Conservation (phyloP, 2,329 filamentous ascomycete genomes). For the Epichloe bromicola region DNA sequence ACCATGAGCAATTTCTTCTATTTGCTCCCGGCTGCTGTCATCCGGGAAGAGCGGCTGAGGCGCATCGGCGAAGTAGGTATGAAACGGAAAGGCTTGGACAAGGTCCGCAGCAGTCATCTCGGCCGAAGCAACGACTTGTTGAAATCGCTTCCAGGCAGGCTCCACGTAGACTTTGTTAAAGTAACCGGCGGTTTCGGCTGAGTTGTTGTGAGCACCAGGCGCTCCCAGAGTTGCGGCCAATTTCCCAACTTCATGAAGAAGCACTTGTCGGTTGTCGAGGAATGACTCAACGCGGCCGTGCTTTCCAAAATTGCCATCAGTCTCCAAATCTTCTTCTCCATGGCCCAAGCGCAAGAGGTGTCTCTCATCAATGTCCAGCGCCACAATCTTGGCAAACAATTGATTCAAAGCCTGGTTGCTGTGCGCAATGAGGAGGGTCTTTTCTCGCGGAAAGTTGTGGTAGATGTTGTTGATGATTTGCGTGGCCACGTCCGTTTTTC, state of each 20-base stretch:
- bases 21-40: slow-evolving; percentile 48
- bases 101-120: slow-evolving; percentile 49
- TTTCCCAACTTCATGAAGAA: slow-evolving; percentile 72
- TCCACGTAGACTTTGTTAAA: slow-evolving; percentile 88
- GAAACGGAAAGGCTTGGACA: slow-evolving; percentile 70
- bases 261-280: slow-evolving; percentile 69
- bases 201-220: slow-evolving; percentile 87
- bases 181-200: slow-evolving; percentile 92
- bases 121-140: slow-evolving; percentile 40
- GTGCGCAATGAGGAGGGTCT: slow-evolving; percentile 84
- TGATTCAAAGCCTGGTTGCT: slow-evolving; percentile 98
- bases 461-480: slow-evolving; percentile 99
- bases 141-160: slow-evolving; percentile 80
- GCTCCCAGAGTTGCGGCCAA: slow-evolving; percentile 75
- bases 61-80: slow-evolving; percentile 73
- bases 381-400: slow-evolving; percentile 95
- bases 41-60: slow-evolving; percentile 73
- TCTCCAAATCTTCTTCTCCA: slow-evolving; percentile 86
- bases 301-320: slow-evolving; percentile 81
- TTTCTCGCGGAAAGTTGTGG: slow-evolving; percentile 89
- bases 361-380: slow-evolving; percentile 86
- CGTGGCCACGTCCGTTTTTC: slow-evolving; percentile 97
- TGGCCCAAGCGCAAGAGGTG: slow-evolving; percentile 87
- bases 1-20: slow-evolving; percentile 65
- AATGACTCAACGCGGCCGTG: slow-evolving; percentile 91